Base-by-base conservation (phyloP, 805 yeast genomes). In the Sugiyamaella mastotermitis region DNA sequence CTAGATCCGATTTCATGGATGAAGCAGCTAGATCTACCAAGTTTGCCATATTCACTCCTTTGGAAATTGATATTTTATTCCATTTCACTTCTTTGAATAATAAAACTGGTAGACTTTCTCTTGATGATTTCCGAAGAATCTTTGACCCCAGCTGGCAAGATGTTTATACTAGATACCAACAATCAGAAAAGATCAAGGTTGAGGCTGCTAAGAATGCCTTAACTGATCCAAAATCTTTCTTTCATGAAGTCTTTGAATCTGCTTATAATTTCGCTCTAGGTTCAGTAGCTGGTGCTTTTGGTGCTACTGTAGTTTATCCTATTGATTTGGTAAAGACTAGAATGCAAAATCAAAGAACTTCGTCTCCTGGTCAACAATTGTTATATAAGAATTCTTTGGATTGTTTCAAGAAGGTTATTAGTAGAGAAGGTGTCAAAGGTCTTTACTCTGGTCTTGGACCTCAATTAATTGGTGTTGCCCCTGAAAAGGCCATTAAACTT, bases 241-340 rank as follows among this genome's bases (percentile, higher is more conserved):
- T 69, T 74, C 83, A 55, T 31, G 64, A 64, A 50, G 78, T 90
- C 35, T 85, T 90, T 46, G 94, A 84, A 56, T 84, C 95, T 6
- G 71, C 80, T 40, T 85, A 88, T 63, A 86, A 94, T 42, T 90
- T 90, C 61, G 65, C 83, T 21, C 68, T 90, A 42, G 98, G 98
- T 13, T 86, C 97, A 3, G 72, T 88, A 35, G 97, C 98, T 22
- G 98, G 98, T 42, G 92, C 96, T 51, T 78, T 90, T 61, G 98
- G 98, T 46, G 97, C 98, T n/a, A 85, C 96, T 4, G 84, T 83
- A 11, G 98, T 90, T 31, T 90, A 90, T 60, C 98, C 98, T 22
- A 92, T 92, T 49, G 98, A 90, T 64, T 69, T 92, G 58, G 87
- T 90, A 48, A 90, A 90, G 65, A 90, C 98, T 4, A 77, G 97